phyloP scores from a whole-genome alignment of 768 basidiomycete genomes.

The Symmetrospora coprosmae region DNA sequence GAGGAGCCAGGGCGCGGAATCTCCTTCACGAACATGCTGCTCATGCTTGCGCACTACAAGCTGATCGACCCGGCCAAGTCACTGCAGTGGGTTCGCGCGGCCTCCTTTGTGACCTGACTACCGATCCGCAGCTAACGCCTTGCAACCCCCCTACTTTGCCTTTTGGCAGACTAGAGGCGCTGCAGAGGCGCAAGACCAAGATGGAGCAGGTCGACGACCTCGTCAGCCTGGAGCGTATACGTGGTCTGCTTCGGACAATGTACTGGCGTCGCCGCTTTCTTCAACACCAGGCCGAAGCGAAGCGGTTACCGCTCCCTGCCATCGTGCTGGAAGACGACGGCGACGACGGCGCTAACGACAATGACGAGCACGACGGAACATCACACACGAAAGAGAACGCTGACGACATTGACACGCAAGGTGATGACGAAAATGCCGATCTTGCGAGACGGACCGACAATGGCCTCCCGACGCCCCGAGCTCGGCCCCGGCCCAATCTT shows the following conservation, averaged over 20 bases:
- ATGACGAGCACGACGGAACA: too few species aligned
- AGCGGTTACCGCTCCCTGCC: too few species aligned
- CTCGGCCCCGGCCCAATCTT: too few species aligned
- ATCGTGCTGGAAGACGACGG: too few species aligned
- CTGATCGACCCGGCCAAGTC: conserved; percentile 79
- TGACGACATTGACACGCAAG: too few species aligned
- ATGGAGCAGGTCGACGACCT: conserved; percentile 67
- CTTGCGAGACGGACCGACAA: too few species aligned
- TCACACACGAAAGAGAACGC: too few species aligned
- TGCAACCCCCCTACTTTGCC: too few species aligned
- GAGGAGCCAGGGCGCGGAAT: conserved; percentile 63
- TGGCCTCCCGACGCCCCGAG: too few species aligned
- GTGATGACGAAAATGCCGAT: too few species aligned
- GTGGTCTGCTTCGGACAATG: conserved; percentile 7
- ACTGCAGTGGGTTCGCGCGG: conserved; percentile 53
- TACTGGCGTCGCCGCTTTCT: conserved; percentile 16
- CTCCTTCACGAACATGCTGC: conserved; percentile 76
- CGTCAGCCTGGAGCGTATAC: conserved; percentile 54
- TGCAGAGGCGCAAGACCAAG: conserved; percentile 58
- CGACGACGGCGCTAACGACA: too few species aligned
- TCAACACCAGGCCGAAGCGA: neutral
- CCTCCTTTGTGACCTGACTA: neutral
- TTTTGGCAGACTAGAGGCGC: conserved; percentile 59
- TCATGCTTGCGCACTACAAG: conserved; percentile 76
- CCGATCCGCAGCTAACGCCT: neutral